A percentile compares a stretch with the other conserved stretches of the same genome.
phyloP scores from a whole-genome alignment of 2,329 filamentous ascomycete species.

The Penicillium sp. region DNA sequence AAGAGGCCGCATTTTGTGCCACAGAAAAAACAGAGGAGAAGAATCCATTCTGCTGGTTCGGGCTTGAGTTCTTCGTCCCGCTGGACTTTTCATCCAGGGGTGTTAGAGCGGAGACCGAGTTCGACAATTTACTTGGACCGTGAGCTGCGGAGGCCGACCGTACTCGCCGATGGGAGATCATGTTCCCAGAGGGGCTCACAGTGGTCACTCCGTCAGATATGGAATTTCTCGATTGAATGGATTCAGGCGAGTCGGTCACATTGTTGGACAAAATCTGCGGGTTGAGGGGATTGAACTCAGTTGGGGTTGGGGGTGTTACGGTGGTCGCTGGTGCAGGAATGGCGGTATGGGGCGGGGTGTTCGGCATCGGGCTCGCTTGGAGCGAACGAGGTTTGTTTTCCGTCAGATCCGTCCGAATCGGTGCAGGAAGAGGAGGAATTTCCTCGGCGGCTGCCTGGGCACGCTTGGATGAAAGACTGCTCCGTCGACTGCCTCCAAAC shows the following conservation, averaged over 20 bases:
- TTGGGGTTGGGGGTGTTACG: slow-evolving; percentile 66
- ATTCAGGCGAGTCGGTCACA: slow-evolving; percentile 44
- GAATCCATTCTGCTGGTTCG: slow-evolving; percentile 65
- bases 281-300: slow-evolving; percentile 44
- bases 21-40: slow-evolving; percentile 93
- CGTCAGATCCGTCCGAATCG: slow-evolving; percentile 34
- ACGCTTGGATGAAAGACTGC: slow-evolving; percentile 37
- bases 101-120: slow-evolving; percentile 68
- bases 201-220: slow-evolving; percentile 49
- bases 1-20: slow-evolving; percentile 87
- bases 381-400: slow-evolving; percentile 26
- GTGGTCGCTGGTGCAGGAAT: slow-evolving; percentile 54
- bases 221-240: slow-evolving; percentile 29
- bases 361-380: slow-evolving; percentile 27
- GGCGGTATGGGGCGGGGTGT: slow-evolving; percentile 35
- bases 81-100: slow-evolving; percentile 68
- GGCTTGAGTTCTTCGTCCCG: slow-evolving; percentile 56
- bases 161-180: slow-evolving; percentile 70
- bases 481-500: slow-evolving; percentile 40
- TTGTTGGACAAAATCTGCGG: slow-evolving; percentile 33
- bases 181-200: slow-evolving; percentile 65
- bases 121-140: slow-evolving; percentile 85
- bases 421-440: slow-evolving; percentile 35
- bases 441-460: slow-evolving; percentile 30
- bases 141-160: slow-evolving; percentile 58